phyloP scores from a whole-genome alignment of 441 rosid species.

The Pelargonium australe region DNA sequence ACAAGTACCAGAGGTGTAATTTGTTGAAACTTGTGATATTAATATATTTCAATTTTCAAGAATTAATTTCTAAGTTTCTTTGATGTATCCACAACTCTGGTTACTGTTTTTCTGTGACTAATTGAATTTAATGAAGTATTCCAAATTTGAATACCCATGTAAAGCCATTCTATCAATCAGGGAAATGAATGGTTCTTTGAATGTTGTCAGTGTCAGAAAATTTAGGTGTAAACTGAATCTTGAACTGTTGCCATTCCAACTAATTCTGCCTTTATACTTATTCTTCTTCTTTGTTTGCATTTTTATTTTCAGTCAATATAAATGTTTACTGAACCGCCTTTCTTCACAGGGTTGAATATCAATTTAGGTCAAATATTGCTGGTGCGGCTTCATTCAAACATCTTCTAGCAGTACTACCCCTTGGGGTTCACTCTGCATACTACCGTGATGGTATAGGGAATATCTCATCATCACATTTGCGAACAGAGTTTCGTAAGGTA shows the following conservation, averaged over 20 bases:
- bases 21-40: not conserved
- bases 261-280: not conserved
- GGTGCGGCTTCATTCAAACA: slow-evolving; percentile 74
- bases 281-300: not conserved
- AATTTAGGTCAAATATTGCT: slow-evolving; percentile 49
- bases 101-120: not conserved
- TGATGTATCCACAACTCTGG: not conserved
- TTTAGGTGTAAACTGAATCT: not conserved
- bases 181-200: not conserved
- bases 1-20: not conserved
- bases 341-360: slow-evolving; percentile 94
- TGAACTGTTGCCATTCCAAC: not conserved
- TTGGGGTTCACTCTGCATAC: slow-evolving; percentile 89
- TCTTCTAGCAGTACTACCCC: slow-evolving; percentile 83
- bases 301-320: slow-evolving; percentile 1
- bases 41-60: not conserved
- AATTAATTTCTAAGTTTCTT: slow-evolving; percentile 7
- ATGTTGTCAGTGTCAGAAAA: not conserved
- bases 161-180: not conserved
- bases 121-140: not conserved
- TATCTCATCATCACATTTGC: slow-evolving; percentile 88
- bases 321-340: slow-evolving; percentile 18
- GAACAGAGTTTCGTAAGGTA: slow-evolving; percentile 66
- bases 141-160: not conserved
- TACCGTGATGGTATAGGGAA: slow-evolving; percentile 96